phyloP scores from a whole-genome alignment of 2,329 filamentous ascomycete species.

The Alternaria gaisen region DNA sequence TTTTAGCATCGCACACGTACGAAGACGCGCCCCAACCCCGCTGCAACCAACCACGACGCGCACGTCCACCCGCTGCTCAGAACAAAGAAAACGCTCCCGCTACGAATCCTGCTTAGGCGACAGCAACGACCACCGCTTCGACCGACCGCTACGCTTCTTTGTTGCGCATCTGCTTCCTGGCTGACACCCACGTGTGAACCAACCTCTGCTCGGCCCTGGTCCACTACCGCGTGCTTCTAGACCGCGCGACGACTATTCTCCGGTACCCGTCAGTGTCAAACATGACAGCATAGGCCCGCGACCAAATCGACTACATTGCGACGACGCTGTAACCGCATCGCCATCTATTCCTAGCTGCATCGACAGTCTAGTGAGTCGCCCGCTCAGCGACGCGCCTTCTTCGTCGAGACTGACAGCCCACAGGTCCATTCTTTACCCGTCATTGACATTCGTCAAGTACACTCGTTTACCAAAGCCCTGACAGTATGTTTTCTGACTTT shows the following conservation, averaged over 20 bases:
- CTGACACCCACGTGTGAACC: slow-evolving; percentile 28
- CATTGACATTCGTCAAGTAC: slow-evolving; percentile 59
- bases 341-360: slow-evolving; percentile 43
- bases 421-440: slow-evolving; percentile 51
- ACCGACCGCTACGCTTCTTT: slow-evolving; percentile 26
- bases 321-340: slow-evolving; percentile 34
- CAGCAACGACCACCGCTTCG: slow-evolving; percentile 6
- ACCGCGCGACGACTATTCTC: slow-evolving; percentile 30
- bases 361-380: slow-evolving; percentile 49
- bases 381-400: not conserved
- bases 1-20: slow-evolving; percentile 25
- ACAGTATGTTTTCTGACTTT: slow-evolving; percentile 42
- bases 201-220: slow-evolving; percentile 23
- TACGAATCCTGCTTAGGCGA: slow-evolving; percentile 4
- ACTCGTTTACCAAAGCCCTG: slow-evolving; percentile 59
- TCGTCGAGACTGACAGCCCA: slow-evolving; percentile 21
- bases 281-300: slow-evolving; percentile 48
- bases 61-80: slow-evolving; percentile 31
- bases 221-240: slow-evolving; percentile 28
- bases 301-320: slow-evolving; percentile 31
- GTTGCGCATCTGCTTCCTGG: slow-evolving; percentile 23
- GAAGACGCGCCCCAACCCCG: slow-evolving; percentile 15
- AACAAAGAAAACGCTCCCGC: slow-evolving; percentile 33
- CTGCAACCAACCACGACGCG: slow-evolving; percentile 32
- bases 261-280: slow-evolving; percentile 37